Conservation (phyloP, 805 yeast genomes). For the Martiniozyma abietophila region DNA sequence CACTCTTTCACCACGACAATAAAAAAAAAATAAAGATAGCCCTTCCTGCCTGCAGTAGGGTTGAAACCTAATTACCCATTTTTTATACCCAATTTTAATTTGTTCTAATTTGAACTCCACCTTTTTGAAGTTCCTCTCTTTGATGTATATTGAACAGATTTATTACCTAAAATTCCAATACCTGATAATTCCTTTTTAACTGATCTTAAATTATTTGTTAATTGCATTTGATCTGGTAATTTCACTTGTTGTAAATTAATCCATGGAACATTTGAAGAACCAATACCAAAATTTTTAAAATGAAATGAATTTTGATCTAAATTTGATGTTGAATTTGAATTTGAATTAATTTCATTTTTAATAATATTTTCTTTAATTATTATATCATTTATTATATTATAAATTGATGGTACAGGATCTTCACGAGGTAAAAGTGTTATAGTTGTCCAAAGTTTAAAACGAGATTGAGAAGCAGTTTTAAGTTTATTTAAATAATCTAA, state of each 20-base stretch:
- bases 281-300: too few species aligned
- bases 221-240: not conserved
- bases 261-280: too few species aligned
- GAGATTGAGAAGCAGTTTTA: constrained; percentile 33
- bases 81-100: too few species aligned
- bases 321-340: constrained; percentile 3
- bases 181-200: constrained; percentile 4
- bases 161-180: constrained; percentile 5
- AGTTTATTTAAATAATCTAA: constrained; percentile 8
- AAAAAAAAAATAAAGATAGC: too few species aligned
- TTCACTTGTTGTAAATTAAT: constrained; percentile 8
- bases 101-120: too few species aligned
- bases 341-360: constrained; percentile 4
- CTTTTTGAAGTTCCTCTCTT: constrained; percentile 9
- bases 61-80: too few species aligned
- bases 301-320: too few species aligned
- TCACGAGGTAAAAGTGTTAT: constrained; percentile 43
- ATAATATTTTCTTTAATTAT: constrained; percentile 1
- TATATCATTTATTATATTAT: constrained; percentile 3
- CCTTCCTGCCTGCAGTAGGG: too few species aligned
- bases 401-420: constrained; percentile 24
- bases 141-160: constrained; percentile 7
- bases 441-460: constrained; percentile 43
- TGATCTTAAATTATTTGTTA: constrained; percentile 1
- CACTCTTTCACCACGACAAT: too few species aligned